Evolutionary conservation across 2,329 filamentous ascomycete species (phyloP), one percentile per base, ranked within the genome.

Genomic region (Pseudogymnoascus sp.): DNA sequence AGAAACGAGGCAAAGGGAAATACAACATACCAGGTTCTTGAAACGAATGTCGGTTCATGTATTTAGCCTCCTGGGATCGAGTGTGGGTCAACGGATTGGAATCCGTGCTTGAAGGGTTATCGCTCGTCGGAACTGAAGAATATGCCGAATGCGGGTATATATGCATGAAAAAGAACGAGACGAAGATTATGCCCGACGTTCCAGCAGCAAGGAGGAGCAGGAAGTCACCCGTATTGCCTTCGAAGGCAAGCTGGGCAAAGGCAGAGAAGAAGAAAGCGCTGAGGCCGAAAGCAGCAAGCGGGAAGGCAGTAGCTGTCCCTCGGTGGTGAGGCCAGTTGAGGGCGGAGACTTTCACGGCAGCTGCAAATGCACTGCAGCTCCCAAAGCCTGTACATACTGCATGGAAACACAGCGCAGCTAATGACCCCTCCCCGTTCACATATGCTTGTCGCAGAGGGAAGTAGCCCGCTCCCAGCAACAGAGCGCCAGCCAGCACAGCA

Each of bases 221-320:
- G 69, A 97, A 93, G 40, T 84, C 83, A 63, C 88, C 88, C 0
- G 92, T 95, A 70, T 96, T 86, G 40, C 91, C 91, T 2, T 91
- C 90, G 72, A 96, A 93, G 42, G 91, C 78, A 56, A 96, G 72
- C 17, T 86, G 85, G 21, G 91, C 90, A 35, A 96, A 77, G 2
- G 88, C 82, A 0, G 95, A 93, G 77, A 97, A 99, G 79, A 97
- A 96, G 77, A 99, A 95, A 62, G 95, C 95, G 73, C 93, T 97
- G 64, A 99, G 78, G 2, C 95, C 95, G 72, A 97, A 97, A 2
- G 91, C 93, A 63, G 95, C 91, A 63, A 97, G 77, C 5, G 95
- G 93, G 70, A 97, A 95, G 1, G 93, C 93, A 5, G 95, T 97
- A 5, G 95, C 95, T 3, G 93, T 96, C 63, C 95, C 95, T 67